These are phyloP conservation scores for Neofusicoccum kwambonambiense DNA, from an alignment of 2,329 filamentous ascomycete genomes.

Conservation along the genomic window DNA sequence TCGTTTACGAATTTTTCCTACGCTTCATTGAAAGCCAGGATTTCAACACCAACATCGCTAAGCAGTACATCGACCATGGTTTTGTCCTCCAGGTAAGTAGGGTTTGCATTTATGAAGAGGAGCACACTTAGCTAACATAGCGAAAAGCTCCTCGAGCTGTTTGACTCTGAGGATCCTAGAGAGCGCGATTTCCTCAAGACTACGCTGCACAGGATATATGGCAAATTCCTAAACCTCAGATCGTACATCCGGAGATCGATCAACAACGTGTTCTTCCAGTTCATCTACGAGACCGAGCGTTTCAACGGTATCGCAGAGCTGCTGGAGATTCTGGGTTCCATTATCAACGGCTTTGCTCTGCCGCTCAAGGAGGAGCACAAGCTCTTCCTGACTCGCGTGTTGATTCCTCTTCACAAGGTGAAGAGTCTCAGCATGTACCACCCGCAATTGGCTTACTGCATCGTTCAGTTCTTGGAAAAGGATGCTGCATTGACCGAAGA, in stretches of 20 bases:
- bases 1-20: constrained; percentile 99
- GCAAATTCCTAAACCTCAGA: constrained; percentile 95
- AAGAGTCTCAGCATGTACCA: constrained; percentile 99
- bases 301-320: constrained; percentile 98
- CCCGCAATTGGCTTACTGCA: constrained; percentile 96
- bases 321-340: constrained; percentile 93
- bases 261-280: constrained; percentile 99
- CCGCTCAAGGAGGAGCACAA: constrained; percentile 99
- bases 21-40: constrained; percentile 99
- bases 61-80: constrained; percentile 96
- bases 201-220: constrained; percentile 95
- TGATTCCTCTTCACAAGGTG: constrained; percentile 94
- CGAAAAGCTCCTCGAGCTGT: constrained; percentile 82
- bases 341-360: constrained; percentile 97
- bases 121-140: constrained; percentile 21
- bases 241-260: constrained; percentile 98
- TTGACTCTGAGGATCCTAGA: constrained; percentile 95
- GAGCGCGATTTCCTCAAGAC: constrained; percentile 98
- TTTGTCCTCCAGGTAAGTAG: constrained; percentile 75
- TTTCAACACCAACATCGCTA: constrained; percentile 99
- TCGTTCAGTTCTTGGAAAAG: constrained; percentile 98
- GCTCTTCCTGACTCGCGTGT: constrained; percentile 88
- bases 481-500: constrained; percentile 96
- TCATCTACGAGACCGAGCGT: constrained; percentile 96
- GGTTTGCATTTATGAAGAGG: neutral